Percentiles rank a stretch among this genome's conserved stretches.
phyloP scores from a whole-genome alignment of 176 grass and related monocot genomes.

The Alloteropsis semialata region DNA sequence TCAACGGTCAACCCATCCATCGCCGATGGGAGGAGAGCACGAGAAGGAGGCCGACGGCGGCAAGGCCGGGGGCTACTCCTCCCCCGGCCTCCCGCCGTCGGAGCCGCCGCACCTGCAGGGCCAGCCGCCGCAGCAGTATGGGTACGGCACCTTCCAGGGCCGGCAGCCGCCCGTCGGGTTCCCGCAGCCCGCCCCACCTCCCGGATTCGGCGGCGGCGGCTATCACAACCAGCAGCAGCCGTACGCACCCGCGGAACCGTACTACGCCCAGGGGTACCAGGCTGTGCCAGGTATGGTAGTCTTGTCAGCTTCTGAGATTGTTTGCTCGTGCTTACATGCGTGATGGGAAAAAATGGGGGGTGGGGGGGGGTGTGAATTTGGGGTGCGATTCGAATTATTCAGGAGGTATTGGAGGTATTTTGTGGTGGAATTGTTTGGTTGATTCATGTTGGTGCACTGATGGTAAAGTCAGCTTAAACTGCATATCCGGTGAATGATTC shows the following conservation, averaged over 20 bases:
- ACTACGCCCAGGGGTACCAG: slow-evolving; percentile 60
- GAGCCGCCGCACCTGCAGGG: slow-evolving; percentile 45
- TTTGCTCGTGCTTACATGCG: background rate
- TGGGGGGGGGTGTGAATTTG: background rate
- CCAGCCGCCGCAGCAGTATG: slow-evolving; percentile 37
- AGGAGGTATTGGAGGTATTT: background rate
- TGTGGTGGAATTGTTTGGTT: background rate
- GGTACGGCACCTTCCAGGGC: slow-evolving; percentile 67
- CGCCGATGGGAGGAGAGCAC: slow-evolving; percentile 35
- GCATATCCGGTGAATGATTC: background rate
- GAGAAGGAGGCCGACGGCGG: slow-evolving; percentile 25
- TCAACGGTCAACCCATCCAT: background rate
- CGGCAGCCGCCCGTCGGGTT: slow-evolving; percentile 47
- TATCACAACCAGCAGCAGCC: slow-evolving; percentile 22
- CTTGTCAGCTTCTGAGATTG: background rate
- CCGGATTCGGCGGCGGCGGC: slow-evolving; percentile 23
- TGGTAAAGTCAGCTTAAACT: background rate
- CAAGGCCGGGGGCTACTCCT: slow-evolving; percentile 25
- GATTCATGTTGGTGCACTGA: background rate
- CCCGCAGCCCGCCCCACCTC: slow-evolving; percentile 53
- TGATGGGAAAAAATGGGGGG: background rate
- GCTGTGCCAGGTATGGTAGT: slow-evolving; percentile 32
- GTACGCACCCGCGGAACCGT: slow-evolving; percentile 45
- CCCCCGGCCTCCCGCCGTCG: slow-evolving; percentile 37
- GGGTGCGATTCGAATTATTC: background rate